These are phyloP conservation scores for Mycena amicta DNA, from an alignment of 768 basidiomycete species.

Conservation along the genomic window DNA sequence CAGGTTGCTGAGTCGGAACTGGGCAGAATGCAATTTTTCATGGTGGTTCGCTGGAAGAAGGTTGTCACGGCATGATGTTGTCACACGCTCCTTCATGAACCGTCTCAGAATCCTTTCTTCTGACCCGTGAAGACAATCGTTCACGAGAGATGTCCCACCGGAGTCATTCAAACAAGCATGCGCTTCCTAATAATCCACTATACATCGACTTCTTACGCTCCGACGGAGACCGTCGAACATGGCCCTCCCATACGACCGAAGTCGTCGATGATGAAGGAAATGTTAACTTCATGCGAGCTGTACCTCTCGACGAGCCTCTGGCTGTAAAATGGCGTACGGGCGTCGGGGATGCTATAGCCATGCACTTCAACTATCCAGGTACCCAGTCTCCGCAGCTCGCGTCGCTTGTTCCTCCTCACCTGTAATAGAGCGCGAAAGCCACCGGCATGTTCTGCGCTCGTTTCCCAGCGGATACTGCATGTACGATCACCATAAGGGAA, in stretches of 20 bases:
- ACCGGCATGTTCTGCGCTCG: constrained; percentile 51
- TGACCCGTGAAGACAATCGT: no score
- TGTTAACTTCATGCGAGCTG: constrained; percentile 70
- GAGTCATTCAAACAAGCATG: constrained; percentile 27
- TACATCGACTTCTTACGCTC: constrained; percentile 62
- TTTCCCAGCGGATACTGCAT: constrained; percentile 74
- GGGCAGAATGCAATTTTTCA: neutral
- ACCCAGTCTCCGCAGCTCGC: constrained; percentile 1
- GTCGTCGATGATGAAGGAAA: constrained; percentile 59
- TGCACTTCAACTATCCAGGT: constrained; percentile 54
- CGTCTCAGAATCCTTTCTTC: neutral
- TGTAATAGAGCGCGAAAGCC: neutral
- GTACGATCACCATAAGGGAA: constrained; percentile 77
- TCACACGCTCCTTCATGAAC: neutral
- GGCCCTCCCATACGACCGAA: constrained; percentile 61
- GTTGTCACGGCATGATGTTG: neutral
- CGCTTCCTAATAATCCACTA: constrained; percentile 53
- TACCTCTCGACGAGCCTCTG: constrained; percentile 52
- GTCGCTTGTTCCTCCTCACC: neutral
- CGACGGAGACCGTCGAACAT: constrained; percentile 56
- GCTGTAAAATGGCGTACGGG: constrained; percentile 60
- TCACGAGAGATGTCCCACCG: constrained; percentile 13
- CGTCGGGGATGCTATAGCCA: constrained; percentile 44
- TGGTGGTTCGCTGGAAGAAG: neutral
- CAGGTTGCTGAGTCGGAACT: neutral